Base-by-base conservation (phyloP, 1,139 yeast species). In the Yamadazyma jaroonii region DNA sequence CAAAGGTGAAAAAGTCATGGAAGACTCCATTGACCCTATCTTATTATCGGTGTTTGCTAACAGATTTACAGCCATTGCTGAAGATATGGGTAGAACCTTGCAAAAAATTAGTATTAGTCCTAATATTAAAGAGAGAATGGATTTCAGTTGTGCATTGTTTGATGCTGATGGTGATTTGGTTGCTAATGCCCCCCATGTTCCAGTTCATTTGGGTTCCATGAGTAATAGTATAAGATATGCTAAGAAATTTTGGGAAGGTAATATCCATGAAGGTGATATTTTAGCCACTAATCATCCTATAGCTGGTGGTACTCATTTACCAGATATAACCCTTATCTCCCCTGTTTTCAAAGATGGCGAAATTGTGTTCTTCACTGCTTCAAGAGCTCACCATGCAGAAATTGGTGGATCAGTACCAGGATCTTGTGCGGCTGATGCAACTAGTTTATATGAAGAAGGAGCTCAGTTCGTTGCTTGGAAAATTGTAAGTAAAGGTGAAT, bases 161-260 rank as follows among this genome's bases (percentile, higher is more conserved):
- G 87, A 82, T 48, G 68, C 76, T 2, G 75, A 78, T 34, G 95
- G 94, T 15, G 84, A 82, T 38, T 66, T 85, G 41, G 87, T 84
- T 25, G 92, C 94, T 4, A 84, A 84, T 60, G 94, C 94, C 0
- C 94, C 92, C 1, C 92, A 85, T 57, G 84, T 85, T 36, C 95
- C 95, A 0, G 89, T 84, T 27, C 95, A 85, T 54, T 62, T 85
- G 42, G 94, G 95, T 2, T 84, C 94, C 2, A 85, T 85, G 95
- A 81, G 89, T 0, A 79, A 84, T 34, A 86, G 88, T 22, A 84
- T 84, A 8, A 72, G 75, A 36, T 81, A 77, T 10, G 90, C 84
- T 54, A 75, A 74, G 29, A 67, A 77, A 32, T 42, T 74, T 20
- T 84, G 90, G 90, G 61, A 72, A 39, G 82, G 77, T 9, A 62